These are phyloP conservation scores for Verbena officinalis DNA, from an alignment of 257 asterid species.

Conservation along the genomic window DNA sequence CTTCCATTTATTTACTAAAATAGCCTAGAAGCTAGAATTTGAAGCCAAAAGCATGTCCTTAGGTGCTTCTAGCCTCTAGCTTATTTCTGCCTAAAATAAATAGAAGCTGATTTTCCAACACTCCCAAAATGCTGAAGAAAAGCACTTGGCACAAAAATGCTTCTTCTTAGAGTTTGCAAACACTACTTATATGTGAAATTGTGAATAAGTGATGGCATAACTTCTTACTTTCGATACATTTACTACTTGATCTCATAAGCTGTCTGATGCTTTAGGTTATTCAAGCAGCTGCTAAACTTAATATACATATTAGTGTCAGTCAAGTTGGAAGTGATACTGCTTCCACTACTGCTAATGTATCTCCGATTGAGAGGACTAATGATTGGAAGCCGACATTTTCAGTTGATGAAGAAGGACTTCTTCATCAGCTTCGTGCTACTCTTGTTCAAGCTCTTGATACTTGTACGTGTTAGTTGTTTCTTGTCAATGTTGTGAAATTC, in stretches of 20 bases:
- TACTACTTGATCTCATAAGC: conserved; percentile 14
- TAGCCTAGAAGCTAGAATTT: too few relatives aligned
- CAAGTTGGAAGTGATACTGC: conserved; percentile 78
- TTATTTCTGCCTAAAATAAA: too few relatives aligned
- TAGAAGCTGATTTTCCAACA: too few relatives aligned
- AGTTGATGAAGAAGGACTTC: conserved; percentile 87
- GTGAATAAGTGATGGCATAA: conserved; percentile 3
- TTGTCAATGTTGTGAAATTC: conserved; percentile 17
- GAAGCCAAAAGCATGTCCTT: too few relatives aligned
- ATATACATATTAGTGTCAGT: conserved; percentile 63
- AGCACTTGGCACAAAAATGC: too few relatives aligned
- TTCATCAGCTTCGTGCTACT: conserved; percentile 78
- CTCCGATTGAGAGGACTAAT: conserved; percentile 59
- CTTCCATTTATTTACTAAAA: too few relatives aligned
- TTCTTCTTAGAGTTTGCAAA: too few relatives aligned
- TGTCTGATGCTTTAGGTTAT: conserved; percentile 57
- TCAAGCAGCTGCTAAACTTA: conserved; percentile 79
- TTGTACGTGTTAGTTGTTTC: conserved; percentile 48
- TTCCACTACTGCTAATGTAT: conserved; percentile 46
- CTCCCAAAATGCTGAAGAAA: too few relatives aligned
- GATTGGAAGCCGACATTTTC: conserved; percentile 90
- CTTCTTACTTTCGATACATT: conserved; percentile 8
- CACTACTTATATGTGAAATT: too few relatives aligned
- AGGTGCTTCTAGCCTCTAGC: too few relatives aligned
- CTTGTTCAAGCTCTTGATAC: conserved; percentile 78